These are phyloP conservation scores for Sugiyamaella floridensis DNA, from an alignment of 805 yeast genomes.

Conservation along the genomic window DNA sequence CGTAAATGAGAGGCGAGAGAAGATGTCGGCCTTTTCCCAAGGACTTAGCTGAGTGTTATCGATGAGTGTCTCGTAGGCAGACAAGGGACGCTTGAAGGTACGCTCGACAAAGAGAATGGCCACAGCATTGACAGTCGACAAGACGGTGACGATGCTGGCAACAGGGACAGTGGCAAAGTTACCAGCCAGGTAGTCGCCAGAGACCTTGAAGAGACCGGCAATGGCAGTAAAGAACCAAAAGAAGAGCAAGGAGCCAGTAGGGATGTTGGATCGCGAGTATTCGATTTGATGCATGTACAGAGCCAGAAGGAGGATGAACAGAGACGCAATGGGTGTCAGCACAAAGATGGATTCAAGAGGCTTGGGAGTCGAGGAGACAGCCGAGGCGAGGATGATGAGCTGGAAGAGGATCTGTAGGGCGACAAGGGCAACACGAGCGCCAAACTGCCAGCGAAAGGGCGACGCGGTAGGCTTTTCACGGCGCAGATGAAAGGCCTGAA, in stretches of 20 bases:
- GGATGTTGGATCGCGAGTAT: conserved; percentile 54
- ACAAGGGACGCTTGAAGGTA: conserved; percentile 33
- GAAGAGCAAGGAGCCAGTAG: conserved; percentile 61
- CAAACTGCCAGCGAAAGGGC: conserved; percentile 20
- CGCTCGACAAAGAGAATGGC: conserved; percentile 41
- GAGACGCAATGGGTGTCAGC: conserved; percentile 35
- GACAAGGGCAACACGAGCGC: conserved; percentile 18
- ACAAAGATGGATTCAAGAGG: conserved; percentile 28
- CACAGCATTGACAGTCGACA: conserved; percentile 36
- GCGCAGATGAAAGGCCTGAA: conserved; percentile 23
- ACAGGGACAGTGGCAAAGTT: conserved; percentile 11
- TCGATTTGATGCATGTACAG: conserved; percentile 62
- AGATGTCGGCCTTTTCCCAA: conserved; percentile 55
- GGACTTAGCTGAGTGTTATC: conserved; percentile 36
- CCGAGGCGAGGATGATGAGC: conserved; percentile 8
- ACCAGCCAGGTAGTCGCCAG: conserved; percentile 15
- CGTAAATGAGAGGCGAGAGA: conserved; percentile 69
- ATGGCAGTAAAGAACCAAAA: conserved; percentile 64
- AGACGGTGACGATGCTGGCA: conserved; percentile 27
- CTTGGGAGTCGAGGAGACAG: conserved; percentile 18
- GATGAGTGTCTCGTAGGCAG: conserved; percentile 29
- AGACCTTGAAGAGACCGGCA: conserved; percentile 38
- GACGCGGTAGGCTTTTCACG: conserved; percentile 19
- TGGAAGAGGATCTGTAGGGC: conserved; percentile 16
- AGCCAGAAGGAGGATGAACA: conserved; percentile 45